These are phyloP conservation scores for Gomphus bonarii DNA, from an alignment of 1,284 basidiomycete species.

Conservation along the genomic window DNA sequence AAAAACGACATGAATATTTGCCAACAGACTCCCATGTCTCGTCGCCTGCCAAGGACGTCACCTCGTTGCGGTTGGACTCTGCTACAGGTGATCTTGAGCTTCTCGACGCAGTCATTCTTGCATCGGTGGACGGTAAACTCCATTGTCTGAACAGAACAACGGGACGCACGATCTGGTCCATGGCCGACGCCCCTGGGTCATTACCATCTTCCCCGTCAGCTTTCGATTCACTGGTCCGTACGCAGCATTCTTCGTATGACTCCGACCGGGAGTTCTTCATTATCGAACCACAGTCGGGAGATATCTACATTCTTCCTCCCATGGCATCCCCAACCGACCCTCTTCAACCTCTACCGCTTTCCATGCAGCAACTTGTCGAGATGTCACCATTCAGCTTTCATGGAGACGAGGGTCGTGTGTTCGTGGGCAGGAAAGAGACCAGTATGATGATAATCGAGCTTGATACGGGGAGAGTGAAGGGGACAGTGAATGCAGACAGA, in stretches of 20 bases:
- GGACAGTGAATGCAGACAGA: conserved; percentile 50
- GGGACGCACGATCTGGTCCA: conserved; percentile 73
- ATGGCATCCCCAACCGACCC: conserved; percentile 37
- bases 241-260: conserved; percentile 46
- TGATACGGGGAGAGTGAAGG: conserved; percentile 74
- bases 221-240: conserved; percentile 62
- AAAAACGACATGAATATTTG: background rate
- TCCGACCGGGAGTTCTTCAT: conserved; percentile 74
- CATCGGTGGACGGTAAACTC: conserved; percentile 85
- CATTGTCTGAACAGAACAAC: conserved; percentile 78
- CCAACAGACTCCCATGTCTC: background rate
- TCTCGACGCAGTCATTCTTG: conserved; percentile 70
- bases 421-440: conserved; percentile 81
- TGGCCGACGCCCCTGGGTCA: conserved; percentile 44
- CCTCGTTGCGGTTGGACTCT: background rate
- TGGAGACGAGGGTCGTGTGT: conserved; percentile 56
- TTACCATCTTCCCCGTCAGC: conserved; percentile 36
- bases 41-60: background rate
- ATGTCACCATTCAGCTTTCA: conserved; percentile 76
- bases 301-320: conserved; percentile 73
- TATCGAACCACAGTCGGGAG: conserved; percentile 84
- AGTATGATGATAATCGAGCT: conserved; percentile 73
- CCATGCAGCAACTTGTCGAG: conserved; percentile 81
- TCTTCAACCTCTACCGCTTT: conserved; percentile 73
- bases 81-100: conserved; percentile 41